Conservation (phyloP, 2,329 filamentous ascomycete genomes). For the Fonsecaea nubica region DNA sequence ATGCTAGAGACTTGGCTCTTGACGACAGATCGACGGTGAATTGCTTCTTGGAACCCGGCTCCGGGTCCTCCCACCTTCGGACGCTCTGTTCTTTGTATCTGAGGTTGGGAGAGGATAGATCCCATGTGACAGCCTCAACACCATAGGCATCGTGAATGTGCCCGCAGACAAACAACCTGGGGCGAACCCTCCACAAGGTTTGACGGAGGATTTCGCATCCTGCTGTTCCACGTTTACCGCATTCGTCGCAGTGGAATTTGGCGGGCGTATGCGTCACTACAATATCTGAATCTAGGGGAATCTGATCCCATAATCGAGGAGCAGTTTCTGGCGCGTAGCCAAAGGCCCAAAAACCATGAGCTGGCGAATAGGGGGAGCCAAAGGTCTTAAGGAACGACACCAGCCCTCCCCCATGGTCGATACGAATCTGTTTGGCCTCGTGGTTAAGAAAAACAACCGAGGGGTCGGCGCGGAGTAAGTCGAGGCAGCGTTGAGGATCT, state of each 20-base stretch:
- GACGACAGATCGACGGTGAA: conserved; percentile 59
- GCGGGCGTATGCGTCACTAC: conserved; percentile 65
- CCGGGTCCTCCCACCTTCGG: conserved; percentile 55
- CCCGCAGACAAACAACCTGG: conserved; percentile 62
- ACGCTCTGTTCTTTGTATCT: conserved; percentile 44
- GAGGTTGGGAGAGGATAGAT: conserved; percentile 38
- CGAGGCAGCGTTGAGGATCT: conserved; percentile 53
- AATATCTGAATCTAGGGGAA: conserved; percentile 60
- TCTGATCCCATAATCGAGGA: conserved; percentile 55
- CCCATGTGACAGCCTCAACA: conserved; percentile 60
- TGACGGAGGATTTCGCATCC: conserved; percentile 59
- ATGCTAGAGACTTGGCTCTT: conserved; percentile 15
- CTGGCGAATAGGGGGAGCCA: conserved; percentile 62
- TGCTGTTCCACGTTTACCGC: conserved; percentile 42
- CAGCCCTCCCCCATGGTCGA: conserved; percentile 55
- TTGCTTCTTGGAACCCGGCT: conserved; percentile 59
- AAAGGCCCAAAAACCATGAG: conserved; percentile 60
- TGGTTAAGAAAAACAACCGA: conserved; percentile 62
- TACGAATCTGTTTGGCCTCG: conserved; percentile 51
- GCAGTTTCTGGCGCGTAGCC: conserved; percentile 57
- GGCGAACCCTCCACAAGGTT: conserved; percentile 55
- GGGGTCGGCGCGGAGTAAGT: conserved; percentile 51
- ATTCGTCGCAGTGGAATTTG: conserved; percentile 56
- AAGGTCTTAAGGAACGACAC: conserved; percentile 62
- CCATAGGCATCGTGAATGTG: conserved; percentile 65